phyloP scores from a whole-genome alignment of 148 eudicot species.

The Rhododendron ferrugineum region DNA sequence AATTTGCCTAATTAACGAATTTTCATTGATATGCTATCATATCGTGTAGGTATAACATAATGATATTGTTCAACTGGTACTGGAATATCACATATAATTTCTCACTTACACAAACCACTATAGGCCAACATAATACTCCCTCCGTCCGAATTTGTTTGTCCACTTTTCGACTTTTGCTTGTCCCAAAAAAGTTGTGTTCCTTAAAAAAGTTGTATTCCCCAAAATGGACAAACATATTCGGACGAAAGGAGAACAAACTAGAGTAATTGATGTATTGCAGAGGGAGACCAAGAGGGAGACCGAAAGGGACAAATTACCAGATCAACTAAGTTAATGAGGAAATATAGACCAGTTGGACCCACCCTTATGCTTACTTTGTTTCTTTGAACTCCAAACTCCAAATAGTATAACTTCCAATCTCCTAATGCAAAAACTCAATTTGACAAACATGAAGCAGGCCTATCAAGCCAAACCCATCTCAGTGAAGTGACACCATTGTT shows the following conservation, averaged over 20 bases:
- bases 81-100: background rate
- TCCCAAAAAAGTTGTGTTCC: too few species aligned
- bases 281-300: too few species aligned
- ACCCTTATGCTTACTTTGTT: background rate
- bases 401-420: background rate
- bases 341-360: background rate
- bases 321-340: background rate
- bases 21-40: background rate
- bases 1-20: background rate
- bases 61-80: background rate
- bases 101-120: background rate
- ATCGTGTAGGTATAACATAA: background rate
- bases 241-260: background rate
- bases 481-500: too few species aligned
- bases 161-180: too few species aligned
- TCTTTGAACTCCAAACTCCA: background rate
- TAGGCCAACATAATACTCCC: background rate
- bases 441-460: background rate
- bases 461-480: too few species aligned
- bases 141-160: too few species aligned
- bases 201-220: too few species aligned
- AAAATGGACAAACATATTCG: too few species aligned
- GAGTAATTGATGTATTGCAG: background rate
- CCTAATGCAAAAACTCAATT: background rate
- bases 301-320: background rate